Evolutionary conservation across 345 rosid species (phyloP).

Genomic region (Populus deltoides): DNA sequence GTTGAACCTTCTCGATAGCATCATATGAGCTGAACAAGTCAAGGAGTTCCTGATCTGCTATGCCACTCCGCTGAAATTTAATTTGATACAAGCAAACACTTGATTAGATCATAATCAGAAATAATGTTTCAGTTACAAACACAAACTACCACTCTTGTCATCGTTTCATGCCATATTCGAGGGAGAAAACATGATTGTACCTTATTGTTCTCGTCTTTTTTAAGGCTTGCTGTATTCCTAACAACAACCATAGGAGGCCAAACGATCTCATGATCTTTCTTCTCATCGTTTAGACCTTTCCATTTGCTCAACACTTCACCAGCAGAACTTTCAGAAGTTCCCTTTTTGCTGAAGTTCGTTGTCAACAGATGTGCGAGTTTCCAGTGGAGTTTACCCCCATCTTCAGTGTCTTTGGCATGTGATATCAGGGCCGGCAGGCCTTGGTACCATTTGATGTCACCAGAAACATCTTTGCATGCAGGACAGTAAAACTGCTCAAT

Average conservation of each 20-base stretch:
- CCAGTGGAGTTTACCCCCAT: slow-evolving; percentile 65
- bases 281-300: slow-evolving; percentile 60
- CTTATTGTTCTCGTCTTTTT: slow-evolving; percentile 68
- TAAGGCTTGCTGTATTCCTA: slow-evolving; percentile 62
- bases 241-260: slow-evolving; percentile 95
- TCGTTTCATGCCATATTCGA: not conserved
- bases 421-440: slow-evolving; percentile 68
- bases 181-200: slow-evolving; percentile 26
- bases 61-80: slow-evolving; percentile 64
- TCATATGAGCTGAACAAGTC: slow-evolving; percentile 55
- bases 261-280: slow-evolving; percentile 63
- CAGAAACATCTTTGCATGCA: slow-evolving; percentile 76
- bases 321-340: slow-evolving; percentile 47
- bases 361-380: slow-evolving; percentile 66
- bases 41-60: slow-evolving; percentile 74
- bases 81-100: not conserved
- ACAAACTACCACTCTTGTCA: not conserved
- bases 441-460: slow-evolving; percentile 66
- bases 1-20: slow-evolving; percentile 58
- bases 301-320: slow-evolving; percentile 67
- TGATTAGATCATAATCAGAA: not conserved
- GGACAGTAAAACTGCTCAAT: slow-evolving; percentile 87
- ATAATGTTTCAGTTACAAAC: not conserved
- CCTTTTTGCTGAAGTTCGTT: slow-evolving; percentile 51
- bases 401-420: slow-evolving; percentile 70